phyloP scores from a whole-genome alignment of 2,329 filamentous ascomycete genomes.

The Myriosclerotinia duriaeana region DNA sequence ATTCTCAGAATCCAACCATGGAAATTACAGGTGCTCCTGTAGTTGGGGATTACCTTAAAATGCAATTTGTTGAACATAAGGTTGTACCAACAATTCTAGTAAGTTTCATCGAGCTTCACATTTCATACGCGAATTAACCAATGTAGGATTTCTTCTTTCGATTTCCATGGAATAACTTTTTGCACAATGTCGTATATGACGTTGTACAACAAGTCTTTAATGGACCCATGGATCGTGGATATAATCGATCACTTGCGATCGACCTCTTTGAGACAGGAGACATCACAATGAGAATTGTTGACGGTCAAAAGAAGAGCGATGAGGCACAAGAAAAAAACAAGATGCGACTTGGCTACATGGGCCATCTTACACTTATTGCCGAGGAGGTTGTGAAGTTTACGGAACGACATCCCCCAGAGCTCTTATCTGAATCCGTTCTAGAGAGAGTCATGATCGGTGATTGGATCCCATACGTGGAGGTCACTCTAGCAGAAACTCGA shows the following conservation, averaged over 20 bases:
- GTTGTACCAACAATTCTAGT: constrained; percentile 96
- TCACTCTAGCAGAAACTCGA: constrained; percentile 85
- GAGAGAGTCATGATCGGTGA: constrained; percentile 85
- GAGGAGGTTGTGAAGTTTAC: constrained; percentile 99
- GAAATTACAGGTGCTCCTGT: constrained; percentile 55
- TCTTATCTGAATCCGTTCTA: constrained; percentile 78
- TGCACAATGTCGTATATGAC: constrained; percentile 98
- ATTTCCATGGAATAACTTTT: constrained; percentile 99
- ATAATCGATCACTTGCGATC: constrained; percentile 84
- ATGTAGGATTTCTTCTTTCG: constrained; percentile 90
- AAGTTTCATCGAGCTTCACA: constrained; percentile 44
- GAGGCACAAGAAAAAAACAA: constrained; percentile 78
- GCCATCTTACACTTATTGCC: constrained; percentile 91
- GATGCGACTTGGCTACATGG: constrained; percentile 97
- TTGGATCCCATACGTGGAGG: constrained; percentile 94
- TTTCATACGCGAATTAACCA: constrained; percentile 27
- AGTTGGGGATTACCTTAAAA: constrained; percentile 92
- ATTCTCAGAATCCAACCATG: constrained; percentile 27
- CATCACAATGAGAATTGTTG: constrained; percentile 87
- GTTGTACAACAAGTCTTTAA: constrained; percentile 99
- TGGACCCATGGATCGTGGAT: constrained; percentile 93
- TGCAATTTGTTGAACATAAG: constrained; percentile 90
- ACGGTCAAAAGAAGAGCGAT: constrained; percentile 84
- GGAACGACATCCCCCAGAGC: constrained; percentile 85
- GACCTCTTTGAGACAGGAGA: constrained; percentile 90